These are phyloP conservation scores for Thelonectria blattea DNA, from an alignment of 2,329 filamentous ascomycete species.

Conservation along the genomic window DNA sequence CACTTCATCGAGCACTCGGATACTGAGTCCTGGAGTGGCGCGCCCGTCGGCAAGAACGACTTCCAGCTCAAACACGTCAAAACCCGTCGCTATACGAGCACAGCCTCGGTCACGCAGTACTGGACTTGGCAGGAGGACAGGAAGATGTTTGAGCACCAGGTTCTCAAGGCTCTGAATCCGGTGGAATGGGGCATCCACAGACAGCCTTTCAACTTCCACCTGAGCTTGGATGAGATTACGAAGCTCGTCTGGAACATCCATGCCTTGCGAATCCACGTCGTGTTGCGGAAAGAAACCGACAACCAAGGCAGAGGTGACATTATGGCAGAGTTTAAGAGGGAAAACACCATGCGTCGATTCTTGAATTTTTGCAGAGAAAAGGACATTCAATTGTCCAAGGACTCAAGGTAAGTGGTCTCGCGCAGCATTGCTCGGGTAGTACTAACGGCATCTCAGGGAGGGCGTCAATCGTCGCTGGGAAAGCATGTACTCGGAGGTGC, in stretches of 20 bases:
- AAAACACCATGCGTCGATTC: conserved; percentile 59
- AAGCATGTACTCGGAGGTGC: conserved; percentile 43
- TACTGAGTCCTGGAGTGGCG: conserved; percentile 56
- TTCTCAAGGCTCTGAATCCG: conserved; percentile 53
- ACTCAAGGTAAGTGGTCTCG: conserved; percentile 46
- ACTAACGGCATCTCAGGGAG: conserved; percentile 39
- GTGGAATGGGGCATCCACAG: conserved; percentile 57
- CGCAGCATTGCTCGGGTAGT: not conserved
- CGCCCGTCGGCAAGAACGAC: conserved; percentile 53
- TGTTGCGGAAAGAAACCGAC: conserved; percentile 43
- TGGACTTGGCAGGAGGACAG: conserved; percentile 56
- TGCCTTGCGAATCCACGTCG: conserved; percentile 50
- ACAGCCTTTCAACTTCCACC: conserved; percentile 57
- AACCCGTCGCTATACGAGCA: conserved; percentile 53
- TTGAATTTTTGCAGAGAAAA: conserved; percentile 53
- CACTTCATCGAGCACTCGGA: conserved; percentile 56
- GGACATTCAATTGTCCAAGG: conserved; percentile 49
- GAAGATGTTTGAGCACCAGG: conserved; percentile 58
- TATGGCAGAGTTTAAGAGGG: conserved; percentile 58
- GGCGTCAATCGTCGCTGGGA: conserved; percentile 47
- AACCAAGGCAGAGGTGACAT: conserved; percentile 52
- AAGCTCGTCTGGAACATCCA: conserved; percentile 53
- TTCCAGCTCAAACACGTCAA: conserved; percentile 61
- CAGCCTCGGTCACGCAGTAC: conserved; percentile 58
- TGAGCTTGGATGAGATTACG: conserved; percentile 53